phyloP scores from a whole-genome alignment of 371 early-diverging fungal species.

The Mucor circinelloides region DNA sequence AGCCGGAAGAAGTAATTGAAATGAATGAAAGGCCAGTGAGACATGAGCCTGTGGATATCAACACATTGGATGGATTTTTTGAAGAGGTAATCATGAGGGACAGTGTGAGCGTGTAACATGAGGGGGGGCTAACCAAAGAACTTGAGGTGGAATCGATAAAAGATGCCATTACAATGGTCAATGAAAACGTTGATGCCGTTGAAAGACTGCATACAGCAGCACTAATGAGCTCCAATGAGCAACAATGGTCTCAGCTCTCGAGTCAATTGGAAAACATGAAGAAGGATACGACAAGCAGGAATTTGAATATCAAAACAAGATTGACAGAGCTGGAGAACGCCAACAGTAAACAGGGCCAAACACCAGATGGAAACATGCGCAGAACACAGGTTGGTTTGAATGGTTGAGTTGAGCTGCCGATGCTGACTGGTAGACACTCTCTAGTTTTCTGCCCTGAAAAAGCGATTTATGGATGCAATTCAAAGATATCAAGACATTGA shows the following conservation, averaged over 20 bases:
- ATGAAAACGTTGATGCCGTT: conserved; percentile 36
- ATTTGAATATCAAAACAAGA: conserved; percentile 30
- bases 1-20: neutral
- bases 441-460: conserved; percentile 28
- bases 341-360: conserved; percentile 23
- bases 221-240: conserved; percentile 39
- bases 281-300: conserved; percentile 30
- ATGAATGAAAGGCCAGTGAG: neutral
- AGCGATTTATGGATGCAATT: conserved; percentile 80
- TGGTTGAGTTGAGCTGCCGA: neutral
- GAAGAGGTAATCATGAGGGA: conserved; percentile 22
- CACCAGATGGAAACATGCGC: conserved; percentile 37
- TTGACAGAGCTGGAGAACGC: conserved; percentile 33
- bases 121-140: neutral
- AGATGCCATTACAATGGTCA: conserved; percentile 27
- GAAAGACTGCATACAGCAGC: conserved; percentile 34
- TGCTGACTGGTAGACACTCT: neutral
- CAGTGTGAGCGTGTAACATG: neutral
- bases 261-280: conserved; percentile 35
- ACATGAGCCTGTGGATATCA: neutral
- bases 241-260: conserved; percentile 33
- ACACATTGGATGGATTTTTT: conserved; percentile 41
- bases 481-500: conserved; percentile 77
- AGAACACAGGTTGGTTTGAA: conserved; percentile 28
- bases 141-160: conserved; percentile 39